Conservation (phyloP, 2,329 filamentous ascomycete species). For the Zalaria obscura region DNA sequence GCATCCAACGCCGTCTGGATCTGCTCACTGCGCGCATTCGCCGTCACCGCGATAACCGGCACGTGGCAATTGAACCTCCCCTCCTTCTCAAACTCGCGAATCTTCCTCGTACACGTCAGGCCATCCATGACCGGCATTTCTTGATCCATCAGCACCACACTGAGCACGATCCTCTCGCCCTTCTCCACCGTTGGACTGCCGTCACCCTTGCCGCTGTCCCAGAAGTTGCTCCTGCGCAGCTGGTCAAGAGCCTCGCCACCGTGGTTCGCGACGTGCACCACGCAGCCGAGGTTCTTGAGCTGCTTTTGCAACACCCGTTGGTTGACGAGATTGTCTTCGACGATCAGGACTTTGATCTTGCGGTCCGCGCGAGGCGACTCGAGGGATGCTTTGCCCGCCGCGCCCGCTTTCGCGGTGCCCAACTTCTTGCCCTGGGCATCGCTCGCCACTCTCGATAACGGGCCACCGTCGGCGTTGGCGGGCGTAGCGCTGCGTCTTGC, state of each 20-base stretch:
- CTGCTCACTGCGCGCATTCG: slow-evolving; percentile 63
- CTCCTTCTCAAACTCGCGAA: slow-evolving; percentile 51
- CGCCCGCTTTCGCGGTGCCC: neutral
- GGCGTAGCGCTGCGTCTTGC: slow-evolving; percentile 39
- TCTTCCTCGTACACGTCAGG: slow-evolving; percentile 54
- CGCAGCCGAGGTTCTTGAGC: slow-evolving; percentile 32
- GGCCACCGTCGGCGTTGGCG: slow-evolving; percentile 10
- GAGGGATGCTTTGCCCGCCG: neutral
- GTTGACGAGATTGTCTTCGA: slow-evolving; percentile 32
- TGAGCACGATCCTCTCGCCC: slow-evolving; percentile 5
- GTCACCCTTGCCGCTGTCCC: slow-evolving; percentile 13
- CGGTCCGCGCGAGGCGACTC: neutral
- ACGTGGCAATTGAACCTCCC: slow-evolving; percentile 50
- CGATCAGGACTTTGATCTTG: slow-evolving; percentile 16
- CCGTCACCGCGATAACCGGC: slow-evolving; percentile 73
- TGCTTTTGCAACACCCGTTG: slow-evolving; percentile 36
- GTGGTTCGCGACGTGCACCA: slow-evolving; percentile 30
- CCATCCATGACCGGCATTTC: slow-evolving; percentile 79
- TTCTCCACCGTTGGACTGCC: neutral
- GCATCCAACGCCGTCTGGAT: slow-evolving; percentile 57
- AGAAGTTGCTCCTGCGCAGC: slow-evolving; percentile 28
- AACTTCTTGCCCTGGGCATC: slow-evolving; percentile 6
- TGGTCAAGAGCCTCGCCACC: slow-evolving; percentile 33
- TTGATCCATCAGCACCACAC: slow-evolving; percentile 60
- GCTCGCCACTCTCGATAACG: slow-evolving; percentile 1